Evolutionary conservation across 1,284 basidiomycete genomes (phyloP).

Genomic region (Golubevia pallescens): DNA sequence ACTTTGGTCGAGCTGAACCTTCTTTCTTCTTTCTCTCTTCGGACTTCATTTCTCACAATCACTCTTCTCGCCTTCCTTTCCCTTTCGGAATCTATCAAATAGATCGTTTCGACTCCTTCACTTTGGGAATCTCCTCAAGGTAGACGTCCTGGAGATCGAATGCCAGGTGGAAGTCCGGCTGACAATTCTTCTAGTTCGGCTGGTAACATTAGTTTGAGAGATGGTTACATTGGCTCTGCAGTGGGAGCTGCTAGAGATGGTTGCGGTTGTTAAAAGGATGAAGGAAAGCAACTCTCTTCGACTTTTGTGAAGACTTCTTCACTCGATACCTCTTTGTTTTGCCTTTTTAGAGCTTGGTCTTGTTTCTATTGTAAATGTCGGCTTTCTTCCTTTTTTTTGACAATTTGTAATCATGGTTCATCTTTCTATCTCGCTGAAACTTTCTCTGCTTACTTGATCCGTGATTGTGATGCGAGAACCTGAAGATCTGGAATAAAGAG

Average conservation of each 20-base stretch:
- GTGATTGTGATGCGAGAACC: too few species aligned
- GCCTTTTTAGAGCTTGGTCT: too few species aligned
- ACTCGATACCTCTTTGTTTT: too few species aligned
- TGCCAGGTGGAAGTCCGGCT: constrained; percentile 56
- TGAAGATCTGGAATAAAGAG: too few species aligned
- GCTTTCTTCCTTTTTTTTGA: too few species aligned
- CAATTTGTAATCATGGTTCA: too few species aligned
- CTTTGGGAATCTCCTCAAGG: constrained; percentile 48
- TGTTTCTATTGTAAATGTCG: too few species aligned
- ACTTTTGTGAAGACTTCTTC: too few species aligned
- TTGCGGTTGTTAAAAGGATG: neutral
- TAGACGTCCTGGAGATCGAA: constrained; percentile 56
- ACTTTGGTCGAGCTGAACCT: neutral
- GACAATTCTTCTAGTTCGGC: constrained; percentile 3
- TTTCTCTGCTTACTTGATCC: too few species aligned
- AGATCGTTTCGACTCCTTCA: constrained; percentile 51
- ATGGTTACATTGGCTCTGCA: neutral
- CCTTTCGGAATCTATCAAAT: neutral
- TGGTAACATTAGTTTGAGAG: neutral
- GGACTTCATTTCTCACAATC: neutral
- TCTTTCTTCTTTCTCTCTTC: neutral
- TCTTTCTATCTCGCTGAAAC: too few species aligned
- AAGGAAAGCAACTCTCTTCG: neutral
- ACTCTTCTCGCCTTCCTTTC: neutral
- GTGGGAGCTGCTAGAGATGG: neutral